Base-by-base conservation (phyloP, 805 yeast genomes). In the Danielia reshetovae region DNA sequence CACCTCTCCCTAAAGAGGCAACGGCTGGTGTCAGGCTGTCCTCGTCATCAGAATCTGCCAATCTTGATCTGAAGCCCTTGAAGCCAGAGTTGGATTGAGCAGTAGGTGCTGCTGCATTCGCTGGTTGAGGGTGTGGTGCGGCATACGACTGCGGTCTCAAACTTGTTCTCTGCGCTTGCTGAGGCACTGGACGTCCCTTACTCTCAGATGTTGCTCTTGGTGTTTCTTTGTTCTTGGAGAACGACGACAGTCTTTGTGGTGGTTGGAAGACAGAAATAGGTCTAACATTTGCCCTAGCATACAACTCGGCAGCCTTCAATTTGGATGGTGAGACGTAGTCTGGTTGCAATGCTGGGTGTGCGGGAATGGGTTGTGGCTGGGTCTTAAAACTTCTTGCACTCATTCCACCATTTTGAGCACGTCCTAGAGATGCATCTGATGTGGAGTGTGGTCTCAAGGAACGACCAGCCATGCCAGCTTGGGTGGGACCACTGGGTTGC, bases 1-100 rank as follows among this genome's bases (percentile, higher is more conserved):
- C 29, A n/a, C 27, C 27, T 11, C 31, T 7, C 9, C 22, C 22
- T 7, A 9, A 19, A 12, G 24, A 5, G 15, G 30, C 19, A 4
- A 24, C 21, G 11, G 32, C 28, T 29, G 23, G 18, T n/a, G n/a
- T n/a, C n/a, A n/a, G n/a, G 10, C 35, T 32, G 14, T 36, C 55
- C 32, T 79, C 85, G 10, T 81, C 79, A 48, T 79, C 85, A 3
- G 84, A 77, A 50, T 81, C 87, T 4, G 64, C 66, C 42, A 79
- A 72, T 46, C 85, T 65, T 1, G 86, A 79, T 37, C 60, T 71
- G 55, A 67, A 73, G 24, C 31, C 17, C 49, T 34, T 15, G 38
- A 30, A 5, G 39, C 24, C 12, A 11, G 6, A 18, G 24, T 15
- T 11, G 17, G 13, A 18, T 16, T 10, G 12, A 7, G 11, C 21